Conservation (phyloP, 345 rosid species). For the Arabidopsis arenosa region DNA sequence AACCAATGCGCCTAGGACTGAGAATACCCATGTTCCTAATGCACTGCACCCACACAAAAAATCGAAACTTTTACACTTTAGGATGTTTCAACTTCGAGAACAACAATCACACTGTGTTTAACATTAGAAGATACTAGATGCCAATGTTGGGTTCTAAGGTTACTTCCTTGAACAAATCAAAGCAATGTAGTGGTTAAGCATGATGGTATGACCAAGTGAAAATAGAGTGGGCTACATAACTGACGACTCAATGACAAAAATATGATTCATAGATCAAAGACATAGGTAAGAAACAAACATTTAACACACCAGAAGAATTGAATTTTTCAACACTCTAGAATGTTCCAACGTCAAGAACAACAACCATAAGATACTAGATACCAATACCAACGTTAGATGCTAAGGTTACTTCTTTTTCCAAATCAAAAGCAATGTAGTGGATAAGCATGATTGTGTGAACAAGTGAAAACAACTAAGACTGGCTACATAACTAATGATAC, state of each 20-base stretch:
- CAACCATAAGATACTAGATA: not conserved
- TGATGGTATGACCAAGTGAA: conserved; percentile 4
- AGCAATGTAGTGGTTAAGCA: conserved; percentile 9
- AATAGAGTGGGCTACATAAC: not conserved
- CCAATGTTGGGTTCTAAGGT: not conserved
- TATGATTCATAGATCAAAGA: not conserved
- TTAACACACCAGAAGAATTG: not conserved
- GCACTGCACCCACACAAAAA: conserved; percentile 55
- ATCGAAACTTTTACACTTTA: not conserved
- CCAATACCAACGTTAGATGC: not conserved
- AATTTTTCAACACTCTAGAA: not conserved
- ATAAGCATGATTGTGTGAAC: conserved; percentile 6
- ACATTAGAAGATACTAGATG: not conserved
- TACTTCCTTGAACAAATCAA: not conserved
- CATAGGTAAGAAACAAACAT: not conserved
- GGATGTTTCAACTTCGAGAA: conserved; percentile 12
- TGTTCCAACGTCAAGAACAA: conserved; percentile 12
- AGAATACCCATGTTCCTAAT: conserved; percentile 96
- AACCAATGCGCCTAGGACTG: conserved; percentile 79
- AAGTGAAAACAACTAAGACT: conserved; percentile 11
- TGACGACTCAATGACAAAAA: not conserved
- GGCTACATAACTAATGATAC: not conserved
- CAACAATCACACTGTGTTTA: conserved; percentile 4
- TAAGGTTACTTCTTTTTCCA: not conserved
- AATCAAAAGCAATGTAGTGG: not conserved